These are phyloP conservation scores for Cajanus cajan DNA, from an alignment of 306 rosid species.

Conservation along the genomic window DNA sequence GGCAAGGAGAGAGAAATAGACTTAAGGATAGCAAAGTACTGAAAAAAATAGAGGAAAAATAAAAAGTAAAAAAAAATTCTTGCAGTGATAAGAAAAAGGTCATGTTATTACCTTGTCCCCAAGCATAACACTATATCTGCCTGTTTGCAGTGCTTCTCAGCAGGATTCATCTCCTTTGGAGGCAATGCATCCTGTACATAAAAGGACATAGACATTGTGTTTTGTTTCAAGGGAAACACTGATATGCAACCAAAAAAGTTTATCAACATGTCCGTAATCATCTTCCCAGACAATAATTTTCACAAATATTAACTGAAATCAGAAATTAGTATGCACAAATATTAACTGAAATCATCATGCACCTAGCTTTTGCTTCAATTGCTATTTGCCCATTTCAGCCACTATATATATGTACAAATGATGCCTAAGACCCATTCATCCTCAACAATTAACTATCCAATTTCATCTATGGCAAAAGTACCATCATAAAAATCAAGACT, in stretches of 20 bases:
- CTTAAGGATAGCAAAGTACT: not conserved
- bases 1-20: not conserved
- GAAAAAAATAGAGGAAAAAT: not conserved
- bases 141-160: constrained; percentile 94
- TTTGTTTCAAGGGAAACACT: not conserved
- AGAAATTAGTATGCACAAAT: not conserved
- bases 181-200: constrained; percentile 88
- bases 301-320: constrained; percentile 11
- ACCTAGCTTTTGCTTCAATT: not conserved
- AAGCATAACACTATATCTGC: constrained; percentile 94
- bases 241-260: not conserved
- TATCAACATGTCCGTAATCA: not conserved
- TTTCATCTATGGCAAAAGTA: not conserved
- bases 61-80: constrained; percentile 3
- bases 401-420: not conserved
- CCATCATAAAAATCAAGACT: not conserved
- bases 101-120: constrained; percentile 79
- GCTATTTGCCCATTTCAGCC: not conserved
- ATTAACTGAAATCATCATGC: not conserved
- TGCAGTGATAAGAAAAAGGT: constrained; percentile 13
- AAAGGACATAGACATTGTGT: not conserved
- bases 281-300: not conserved
- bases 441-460: not conserved
- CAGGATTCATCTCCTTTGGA: constrained; percentile 87
- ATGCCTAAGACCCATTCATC: not conserved